Conservation (phyloP, 169 alveolate genomes). For the Eimeria falciformis region DNA sequence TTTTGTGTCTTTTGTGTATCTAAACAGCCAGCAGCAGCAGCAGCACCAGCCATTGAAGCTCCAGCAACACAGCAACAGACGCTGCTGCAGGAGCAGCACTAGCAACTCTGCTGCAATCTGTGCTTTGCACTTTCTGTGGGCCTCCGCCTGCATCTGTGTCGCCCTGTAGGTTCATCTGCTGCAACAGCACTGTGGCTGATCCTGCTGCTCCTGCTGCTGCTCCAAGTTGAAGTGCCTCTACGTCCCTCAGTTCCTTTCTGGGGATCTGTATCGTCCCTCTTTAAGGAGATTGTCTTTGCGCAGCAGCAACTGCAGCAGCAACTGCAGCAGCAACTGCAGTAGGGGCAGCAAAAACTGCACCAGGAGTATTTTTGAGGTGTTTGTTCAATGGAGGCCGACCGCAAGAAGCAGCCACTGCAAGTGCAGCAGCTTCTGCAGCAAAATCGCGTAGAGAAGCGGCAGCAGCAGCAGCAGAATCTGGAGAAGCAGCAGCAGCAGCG, state of each 20-base stretch:
- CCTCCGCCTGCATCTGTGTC: neutral
- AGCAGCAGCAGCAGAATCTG: conserved; percentile 4
- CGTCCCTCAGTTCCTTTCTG: neutral
- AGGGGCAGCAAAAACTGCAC: neutral
- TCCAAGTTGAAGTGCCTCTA: neutral
- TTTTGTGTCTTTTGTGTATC: too few species aligned
- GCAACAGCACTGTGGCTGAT: conserved; percentile 5
- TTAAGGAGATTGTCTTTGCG: neutral
- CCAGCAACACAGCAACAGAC: neutral
- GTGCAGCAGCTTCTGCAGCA: conserved; percentile 21
- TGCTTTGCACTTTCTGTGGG: neutral
- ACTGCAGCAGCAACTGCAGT: conserved; percentile 24
- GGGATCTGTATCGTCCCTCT: neutral
- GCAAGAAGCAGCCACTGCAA: neutral
- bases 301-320: neutral
- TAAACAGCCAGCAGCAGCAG: neutral
- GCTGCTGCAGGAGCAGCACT: neutral
- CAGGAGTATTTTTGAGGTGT: neutral
- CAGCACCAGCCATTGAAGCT: conserved; percentile 51
- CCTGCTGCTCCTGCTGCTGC: conserved; percentile 23
- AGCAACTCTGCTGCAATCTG: conserved; percentile 2
- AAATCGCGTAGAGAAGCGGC: conserved; percentile 48
- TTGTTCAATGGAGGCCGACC: conserved; percentile 12
- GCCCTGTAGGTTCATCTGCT: conserved; percentile 1
- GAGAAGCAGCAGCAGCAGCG: neutral